Conservation (phyloP, 352 stramenopile genomes). For the Phytophthora constricta region DNA sequence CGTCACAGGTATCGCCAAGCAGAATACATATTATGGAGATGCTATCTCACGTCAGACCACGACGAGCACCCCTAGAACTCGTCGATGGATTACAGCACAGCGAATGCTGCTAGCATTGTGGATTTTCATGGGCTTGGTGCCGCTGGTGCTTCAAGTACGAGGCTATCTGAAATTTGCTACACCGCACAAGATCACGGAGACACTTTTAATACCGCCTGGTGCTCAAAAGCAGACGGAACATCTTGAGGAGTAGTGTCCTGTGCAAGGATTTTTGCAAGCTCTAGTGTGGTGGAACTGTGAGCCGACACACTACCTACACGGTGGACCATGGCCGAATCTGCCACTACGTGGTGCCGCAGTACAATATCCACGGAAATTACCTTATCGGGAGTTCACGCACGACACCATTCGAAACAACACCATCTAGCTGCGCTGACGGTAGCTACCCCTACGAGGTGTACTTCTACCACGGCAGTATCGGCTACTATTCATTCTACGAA, state of each 20-base stretch:
- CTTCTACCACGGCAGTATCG: conserved; percentile 23
- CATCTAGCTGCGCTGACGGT: conserved; percentile 6
- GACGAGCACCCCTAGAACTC: neutral
- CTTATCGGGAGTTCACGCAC: conserved; percentile 1
- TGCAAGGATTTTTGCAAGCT: conserved; percentile 14
- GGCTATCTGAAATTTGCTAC: conserved; percentile 24
- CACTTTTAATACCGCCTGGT: conserved; percentile 8
- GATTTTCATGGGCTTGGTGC: conserved; percentile 16
- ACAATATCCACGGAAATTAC: conserved; percentile 28
- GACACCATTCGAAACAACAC: neutral
- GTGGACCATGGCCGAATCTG: conserved; percentile 11
- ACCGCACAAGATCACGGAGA: conserved; percentile 20
- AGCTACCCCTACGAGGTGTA: conserved; percentile 18
- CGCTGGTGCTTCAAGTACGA: conserved; percentile 19
- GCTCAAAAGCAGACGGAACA: conserved; percentile 6
- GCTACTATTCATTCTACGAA: conserved; percentile 23
- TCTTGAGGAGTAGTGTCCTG: conserved; percentile 3
- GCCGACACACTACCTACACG: conserved; percentile 21
- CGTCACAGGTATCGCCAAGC: conserved; percentile 7
- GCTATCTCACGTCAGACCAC: neutral
- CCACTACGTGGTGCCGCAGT: conserved; percentile 27
- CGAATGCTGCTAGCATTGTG: conserved; percentile 16
- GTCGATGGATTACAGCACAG: conserved; percentile 4
- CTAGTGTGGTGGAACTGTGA: conserved; percentile 28
- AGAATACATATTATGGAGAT: neutral